Percentiles rank a stretch among this genome's conserved stretches.
These are phyloP conservation scores for Brettanomyces sp. DNA, from an alignment of 805 yeast species.

Conservation along the genomic window DNA sequence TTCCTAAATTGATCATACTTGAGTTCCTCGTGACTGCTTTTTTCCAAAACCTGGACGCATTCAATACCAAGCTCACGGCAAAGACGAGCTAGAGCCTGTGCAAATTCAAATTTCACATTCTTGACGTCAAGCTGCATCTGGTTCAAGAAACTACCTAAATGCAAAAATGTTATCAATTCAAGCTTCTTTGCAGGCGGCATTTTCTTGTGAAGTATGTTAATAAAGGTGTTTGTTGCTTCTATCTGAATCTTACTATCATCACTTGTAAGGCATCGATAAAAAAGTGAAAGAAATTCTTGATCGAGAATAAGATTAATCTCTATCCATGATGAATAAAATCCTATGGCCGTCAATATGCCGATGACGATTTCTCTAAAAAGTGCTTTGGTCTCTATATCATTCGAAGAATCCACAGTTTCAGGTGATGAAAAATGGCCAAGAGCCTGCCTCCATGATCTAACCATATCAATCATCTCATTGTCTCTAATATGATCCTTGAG, in stretches of 20 bases:
- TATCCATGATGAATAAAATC: constrained; percentile 89
- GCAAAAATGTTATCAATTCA: constrained; percentile 58
- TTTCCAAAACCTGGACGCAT: constrained; percentile 58
- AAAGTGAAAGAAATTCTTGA: constrained; percentile 43
- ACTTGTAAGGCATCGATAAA: constrained; percentile 45
- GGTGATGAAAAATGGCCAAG: constrained; percentile 25
- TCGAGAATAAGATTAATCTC: constrained; percentile 68
- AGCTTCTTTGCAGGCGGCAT: constrained; percentile 50
- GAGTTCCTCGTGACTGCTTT: constrained; percentile 26
- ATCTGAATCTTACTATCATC: constrained; percentile 33
- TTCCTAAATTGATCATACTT: constrained; percentile 30
- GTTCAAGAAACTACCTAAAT: constrained; percentile 47
- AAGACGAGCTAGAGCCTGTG: constrained; percentile 65
- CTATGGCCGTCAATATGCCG: constrained; percentile 56
- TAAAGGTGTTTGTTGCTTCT: constrained; percentile 47
- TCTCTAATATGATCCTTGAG: constrained; percentile 78
- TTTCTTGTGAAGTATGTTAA: constrained; percentile 47
- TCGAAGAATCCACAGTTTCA: not conserved
- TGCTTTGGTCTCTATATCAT: constrained; percentile 1
- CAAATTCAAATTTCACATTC: constrained; percentile 52
- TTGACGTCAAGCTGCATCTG: constrained; percentile 29
- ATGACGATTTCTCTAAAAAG: constrained; percentile 39
- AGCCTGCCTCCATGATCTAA: constrained; percentile 59
- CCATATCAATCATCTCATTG: constrained; percentile 59
- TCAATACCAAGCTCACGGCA: constrained; percentile 70